These are phyloP conservation scores for Curvularia hawaiiensis DNA, from an alignment of 2,329 filamentous ascomycete genomes.

Conservation along the genomic window DNA sequence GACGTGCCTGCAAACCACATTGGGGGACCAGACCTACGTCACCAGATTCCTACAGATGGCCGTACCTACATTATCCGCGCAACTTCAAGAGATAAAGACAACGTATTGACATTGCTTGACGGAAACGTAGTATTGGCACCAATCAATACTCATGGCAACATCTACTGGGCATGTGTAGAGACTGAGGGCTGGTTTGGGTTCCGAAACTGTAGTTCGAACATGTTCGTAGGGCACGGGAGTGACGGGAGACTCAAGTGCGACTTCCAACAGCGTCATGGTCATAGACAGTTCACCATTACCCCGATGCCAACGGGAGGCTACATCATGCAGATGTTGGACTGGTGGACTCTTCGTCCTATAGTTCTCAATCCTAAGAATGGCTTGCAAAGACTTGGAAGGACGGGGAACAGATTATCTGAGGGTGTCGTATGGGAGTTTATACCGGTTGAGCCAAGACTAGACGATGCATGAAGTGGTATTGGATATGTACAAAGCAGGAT, in stretches of 20 bases:
- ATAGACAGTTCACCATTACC: constrained; percentile 14
- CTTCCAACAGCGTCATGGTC: constrained; percentile 2
- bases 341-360: constrained; percentile 16
- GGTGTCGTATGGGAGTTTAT: constrained; percentile 16
- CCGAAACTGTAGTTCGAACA: constrained; percentile 4
- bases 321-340: constrained; percentile 22
- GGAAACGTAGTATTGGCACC: constrained; percentile 13
- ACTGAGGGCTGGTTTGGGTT: constrained; percentile 17
- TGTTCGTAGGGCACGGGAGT: constrained; percentile 12
- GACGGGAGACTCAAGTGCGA: constrained; percentile 13
- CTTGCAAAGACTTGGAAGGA: constrained; percentile 10
- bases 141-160: constrained; percentile 8
- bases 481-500: background rate
- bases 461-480: background rate
- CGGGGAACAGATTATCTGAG: constrained; percentile 13
- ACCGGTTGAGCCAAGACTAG: background rate
- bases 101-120: constrained; percentile 16
- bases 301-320: constrained; percentile 16
- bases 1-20: background rate
- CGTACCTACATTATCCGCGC: constrained; percentile 16
- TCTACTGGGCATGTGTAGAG: constrained; percentile 15
- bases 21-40: background rate
- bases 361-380: constrained; percentile 10
- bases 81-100: background rate
- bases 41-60: constrained; percentile 9